A percentile compares a stretch with the other conserved stretches of the same genome.
Evolutionary conservation across 225 moss, liverwort and hornwort species (phyloP).

Genomic region (Thuidium tamariscinum): DNA sequence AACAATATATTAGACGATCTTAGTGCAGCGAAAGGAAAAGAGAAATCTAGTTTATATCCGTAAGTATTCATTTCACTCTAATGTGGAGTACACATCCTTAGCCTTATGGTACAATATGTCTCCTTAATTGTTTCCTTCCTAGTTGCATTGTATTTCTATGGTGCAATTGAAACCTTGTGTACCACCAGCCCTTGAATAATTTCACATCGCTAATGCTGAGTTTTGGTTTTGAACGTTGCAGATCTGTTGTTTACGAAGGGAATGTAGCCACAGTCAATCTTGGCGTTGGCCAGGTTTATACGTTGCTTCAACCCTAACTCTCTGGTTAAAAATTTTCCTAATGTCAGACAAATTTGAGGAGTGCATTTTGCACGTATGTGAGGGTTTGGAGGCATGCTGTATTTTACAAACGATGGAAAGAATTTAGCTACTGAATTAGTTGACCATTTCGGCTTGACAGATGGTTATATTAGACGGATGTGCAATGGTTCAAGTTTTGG

Average conservation of each 20-base stretch:
- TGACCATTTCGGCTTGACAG: constrained; percentile 17
- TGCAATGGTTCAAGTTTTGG: constrained; percentile 65
- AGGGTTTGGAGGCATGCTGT: neutral
- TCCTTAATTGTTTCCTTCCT: neutral
- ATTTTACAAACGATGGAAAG: neutral
- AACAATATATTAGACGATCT: neutral
- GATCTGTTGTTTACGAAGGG: constrained; percentile 21
- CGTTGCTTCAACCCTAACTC: neutral
- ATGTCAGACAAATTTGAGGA: neutral
- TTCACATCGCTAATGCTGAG: neutral
- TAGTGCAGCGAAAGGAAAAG: neutral
- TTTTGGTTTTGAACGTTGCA: constrained; percentile 8
- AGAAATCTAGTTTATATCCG: constrained; percentile 11
- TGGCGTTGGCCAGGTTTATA: constrained; percentile 34
- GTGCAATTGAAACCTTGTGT: neutral
- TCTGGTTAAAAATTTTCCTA: neutral
- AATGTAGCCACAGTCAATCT: constrained; percentile 21
- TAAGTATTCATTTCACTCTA: neutral
- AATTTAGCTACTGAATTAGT: neutral
- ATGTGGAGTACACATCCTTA: neutral
- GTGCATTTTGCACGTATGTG: neutral
- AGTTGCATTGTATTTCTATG: neutral
- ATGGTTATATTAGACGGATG: constrained; percentile 70
- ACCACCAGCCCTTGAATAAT: neutral
- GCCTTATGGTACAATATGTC: neutral